These are phyloP conservation scores for Hypomyces rosellus DNA, from an alignment of 2,329 filamentous ascomycete genomes.

Conservation along the genomic window DNA sequence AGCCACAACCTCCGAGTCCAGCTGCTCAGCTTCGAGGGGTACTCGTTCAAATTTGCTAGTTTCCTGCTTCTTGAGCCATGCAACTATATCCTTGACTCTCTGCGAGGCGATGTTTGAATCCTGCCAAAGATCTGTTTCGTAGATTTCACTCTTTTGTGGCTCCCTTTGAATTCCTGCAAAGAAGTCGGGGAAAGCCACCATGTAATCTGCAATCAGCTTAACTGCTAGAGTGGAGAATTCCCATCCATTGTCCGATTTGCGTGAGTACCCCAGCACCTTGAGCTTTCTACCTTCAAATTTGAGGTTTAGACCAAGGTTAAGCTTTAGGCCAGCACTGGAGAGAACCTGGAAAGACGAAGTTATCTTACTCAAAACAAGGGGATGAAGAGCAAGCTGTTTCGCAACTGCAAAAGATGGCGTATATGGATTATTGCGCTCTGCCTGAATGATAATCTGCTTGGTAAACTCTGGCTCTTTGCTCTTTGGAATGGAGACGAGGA, in stretches of 20 bases:
- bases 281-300: conserved; percentile 95
- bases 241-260: conserved; percentile 82
- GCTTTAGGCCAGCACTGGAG: conserved; percentile 67
- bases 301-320: conserved; percentile 90
- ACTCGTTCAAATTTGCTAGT: conserved; percentile 90
- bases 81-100: conserved; percentile 87
- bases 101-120: conserved; percentile 62
- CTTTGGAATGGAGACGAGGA: conserved; percentile 68
- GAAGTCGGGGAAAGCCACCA: conserved; percentile 91
- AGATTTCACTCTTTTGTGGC: conserved; percentile 76
- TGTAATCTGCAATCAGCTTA: conserved; percentile 76
- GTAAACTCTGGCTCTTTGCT: conserved; percentile 77
- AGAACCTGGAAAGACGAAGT: conserved; percentile 88
- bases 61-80: conserved; percentile 88
- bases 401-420: conserved; percentile 85
- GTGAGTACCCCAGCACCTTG: conserved; percentile 93
- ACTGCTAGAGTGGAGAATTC: conserved; percentile 88
- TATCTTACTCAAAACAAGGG: conserved; percentile 87
- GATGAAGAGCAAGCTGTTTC: conserved; percentile 71
- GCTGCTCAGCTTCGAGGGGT: conserved; percentile 92
- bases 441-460: conserved; percentile 61
- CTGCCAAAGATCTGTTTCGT: conserved; percentile 81
- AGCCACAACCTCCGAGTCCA: conserved; percentile 85
- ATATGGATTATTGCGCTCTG: conserved; percentile 68
- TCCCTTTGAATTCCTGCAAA: conserved; percentile 83